Evolutionary conservation across 2,329 filamentous ascomycete genomes (phyloP).

Genomic region (Teratosphaeria epicoccoides): DNA sequence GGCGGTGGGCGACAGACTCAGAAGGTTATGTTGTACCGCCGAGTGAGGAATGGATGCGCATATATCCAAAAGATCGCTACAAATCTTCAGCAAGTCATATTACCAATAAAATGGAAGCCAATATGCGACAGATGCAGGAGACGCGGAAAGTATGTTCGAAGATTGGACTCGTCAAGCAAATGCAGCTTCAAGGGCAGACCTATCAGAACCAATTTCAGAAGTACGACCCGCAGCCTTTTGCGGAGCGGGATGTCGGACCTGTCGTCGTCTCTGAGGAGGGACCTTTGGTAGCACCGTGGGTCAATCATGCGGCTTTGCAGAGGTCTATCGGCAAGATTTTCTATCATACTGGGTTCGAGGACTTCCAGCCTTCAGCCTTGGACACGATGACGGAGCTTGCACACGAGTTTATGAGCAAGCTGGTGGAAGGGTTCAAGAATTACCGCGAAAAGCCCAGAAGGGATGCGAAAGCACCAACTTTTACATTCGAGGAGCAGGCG

Average conservation of each 20-base stretch:
- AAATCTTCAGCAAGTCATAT: slow-evolving; percentile 63
- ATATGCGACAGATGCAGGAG: slow-evolving; percentile 91
- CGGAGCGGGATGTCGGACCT: slow-evolving; percentile 76
- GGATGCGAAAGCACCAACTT: slow-evolving; percentile 43
- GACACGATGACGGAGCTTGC: slow-evolving; percentile 85
- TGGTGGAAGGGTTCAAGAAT: slow-evolving; percentile 66
- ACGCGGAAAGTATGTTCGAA: slow-evolving; percentile 93
- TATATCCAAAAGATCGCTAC: slow-evolving; percentile 68
- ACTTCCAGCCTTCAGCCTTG: slow-evolving; percentile 87
- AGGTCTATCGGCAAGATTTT: slow-evolving; percentile 89
- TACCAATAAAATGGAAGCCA: slow-evolving; percentile 71
- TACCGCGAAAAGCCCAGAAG: slow-evolving; percentile 73
- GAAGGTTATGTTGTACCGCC: slow-evolving; percentile 85
- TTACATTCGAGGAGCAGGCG: slow-evolving; percentile 73
- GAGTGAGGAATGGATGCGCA: slow-evolving; percentile 69
- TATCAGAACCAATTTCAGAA: slow-evolving; percentile 98
- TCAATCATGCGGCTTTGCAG: slow-evolving; percentile 74
- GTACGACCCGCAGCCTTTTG: slow-evolving; percentile 80
- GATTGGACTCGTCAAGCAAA: slow-evolving; percentile 96
- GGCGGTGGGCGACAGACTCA: slow-evolving; percentile 81
- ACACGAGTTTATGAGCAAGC: slow-evolving; percentile 77
- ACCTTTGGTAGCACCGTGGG: slow-evolving; percentile 72
- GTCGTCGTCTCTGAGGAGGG: slow-evolving; percentile 83
- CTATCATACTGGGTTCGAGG: slow-evolving; percentile 93
- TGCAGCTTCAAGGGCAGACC: slow-evolving; percentile 84